Conservation (phyloP, 352 stramenopile species). For the Globisporangium perplexum region DNA sequence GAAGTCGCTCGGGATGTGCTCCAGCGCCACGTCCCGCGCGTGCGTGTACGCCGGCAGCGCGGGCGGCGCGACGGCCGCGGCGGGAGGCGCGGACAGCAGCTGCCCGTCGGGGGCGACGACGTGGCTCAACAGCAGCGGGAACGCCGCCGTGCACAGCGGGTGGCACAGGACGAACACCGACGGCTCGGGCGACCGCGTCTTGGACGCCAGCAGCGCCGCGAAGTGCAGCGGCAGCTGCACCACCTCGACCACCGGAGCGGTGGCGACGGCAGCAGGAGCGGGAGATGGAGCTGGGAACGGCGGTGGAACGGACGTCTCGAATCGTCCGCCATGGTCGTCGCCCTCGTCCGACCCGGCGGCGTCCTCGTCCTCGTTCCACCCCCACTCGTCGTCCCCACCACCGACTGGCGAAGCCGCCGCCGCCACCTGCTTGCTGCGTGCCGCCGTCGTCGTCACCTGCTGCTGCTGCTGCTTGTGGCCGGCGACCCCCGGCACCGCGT, state of each 20-base stretch:
- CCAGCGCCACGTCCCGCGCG: slow-evolving; percentile 58
- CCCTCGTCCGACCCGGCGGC: background rate
- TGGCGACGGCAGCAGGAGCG: background rate
- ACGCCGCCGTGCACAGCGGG: slow-evolving; percentile 55
- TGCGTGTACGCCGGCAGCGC: slow-evolving; percentile 28
- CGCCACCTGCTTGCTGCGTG: background rate
- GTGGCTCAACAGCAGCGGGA: slow-evolving; percentile 64
- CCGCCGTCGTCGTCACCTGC: slow-evolving; percentile 4
- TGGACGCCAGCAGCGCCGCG: slow-evolving; percentile 43
- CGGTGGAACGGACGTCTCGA: background rate
- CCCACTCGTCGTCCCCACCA: slow-evolving; percentile 32
- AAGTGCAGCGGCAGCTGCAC: slow-evolving; percentile 54
- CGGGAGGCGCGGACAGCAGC: background rate
- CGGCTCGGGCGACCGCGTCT: slow-evolving; percentile 30
- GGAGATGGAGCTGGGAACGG: background rate
- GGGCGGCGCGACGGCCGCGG: background rate
- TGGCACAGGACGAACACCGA: slow-evolving; percentile 73
- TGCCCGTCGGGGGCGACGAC: slow-evolving; percentile 12
- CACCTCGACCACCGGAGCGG: slow-evolving; percentile 23
- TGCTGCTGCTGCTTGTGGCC: slow-evolving; percentile 7
- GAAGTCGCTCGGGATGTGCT: slow-evolving; percentile 61
- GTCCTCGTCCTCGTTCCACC: slow-evolving; percentile 33
- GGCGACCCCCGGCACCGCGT: background rate
- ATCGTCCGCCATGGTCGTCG: background rate
- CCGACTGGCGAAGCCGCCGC: background rate